Base-by-base conservation (phyloP, 495 filamentous ascomycete genomes). In the Hypoxylon lienhwacheense region DNA sequence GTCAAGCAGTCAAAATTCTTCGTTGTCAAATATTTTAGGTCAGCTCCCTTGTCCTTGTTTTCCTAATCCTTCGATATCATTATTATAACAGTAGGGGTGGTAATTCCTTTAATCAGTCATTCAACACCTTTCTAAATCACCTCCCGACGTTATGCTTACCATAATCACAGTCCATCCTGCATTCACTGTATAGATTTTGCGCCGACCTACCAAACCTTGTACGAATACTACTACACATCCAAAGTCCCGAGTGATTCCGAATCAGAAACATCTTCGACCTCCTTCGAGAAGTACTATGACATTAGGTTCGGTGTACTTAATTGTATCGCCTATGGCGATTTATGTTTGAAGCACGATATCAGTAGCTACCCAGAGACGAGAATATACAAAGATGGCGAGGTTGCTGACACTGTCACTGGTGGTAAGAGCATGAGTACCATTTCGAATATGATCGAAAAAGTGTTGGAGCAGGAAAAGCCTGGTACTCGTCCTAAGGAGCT, bases 171-270 rank as follows among this genome's bases (percentile, higher is more conserved):
- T 65, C 79, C 79, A 16, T 81, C 76, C 17, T 97, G 91, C 66
- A 74, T 72, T 29, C 93, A 97, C 71, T 97, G 95, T 73, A 73
- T 79, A 59, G 75, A 77, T 31, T 84, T 89, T 59, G 90, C 88
- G 25, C 95, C 95, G 19, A 85, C 81, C 42, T 97, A 84, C 78
- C 90, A 97, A 73, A 96, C 92, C 5, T 74, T 95, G 16, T 95
- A 96, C 73, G 93, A 97, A 69, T 97, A 83, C 72, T 96, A 97
- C 73, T 96, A 91, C 69, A 96, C 92, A 5, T 93, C 88, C n/a
- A 84, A 88, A 61, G 65, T 62, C 42, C 57, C 74, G 36, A 37
- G 46, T 19, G 64, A 74, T 41, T 31, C 62, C n/a, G 48, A 65
- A 12, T 59, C 57, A n/a, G 28, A 53, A 19, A 36, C 56, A 1